Evolutionary conservation across 768 basidiomycete genomes (phyloP), one percentile per base, ranked within the genome.

Genomic region (Auricularia heimuer): DNA sequence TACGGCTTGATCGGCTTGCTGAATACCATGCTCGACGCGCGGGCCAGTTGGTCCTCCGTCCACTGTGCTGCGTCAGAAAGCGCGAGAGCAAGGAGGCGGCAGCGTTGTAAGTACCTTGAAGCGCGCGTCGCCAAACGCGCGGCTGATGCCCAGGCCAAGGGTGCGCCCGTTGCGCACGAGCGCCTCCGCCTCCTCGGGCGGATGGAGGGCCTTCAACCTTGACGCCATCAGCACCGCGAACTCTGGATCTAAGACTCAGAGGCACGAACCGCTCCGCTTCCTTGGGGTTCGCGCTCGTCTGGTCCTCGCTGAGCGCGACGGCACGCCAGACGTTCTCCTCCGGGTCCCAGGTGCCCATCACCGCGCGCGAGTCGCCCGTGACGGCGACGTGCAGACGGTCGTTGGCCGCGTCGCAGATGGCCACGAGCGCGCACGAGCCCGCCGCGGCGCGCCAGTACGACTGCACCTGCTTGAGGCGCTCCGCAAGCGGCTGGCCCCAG

Each of bases 291-390:
- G 68, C n/a, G 12, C 73, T 74, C 33, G 72, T 73, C 63, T 81
- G 79, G 45, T 80, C 79, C 6, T 71, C 65, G 24, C 78, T 74
- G 64, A 82, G 75, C 21, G 77, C 72, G 73, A 96, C 61, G 77
- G 77, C 1, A 77, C 76, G 35, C 76, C 75, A 68, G 78, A 83
- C 21, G 64, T 61, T 7, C 77, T 76, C 47, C 74, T 65, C 29
- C 68, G 66, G 47, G 65, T 63, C 1, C 75, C 77, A 34, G 82
- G 73, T 83, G 0, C 82, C 83, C 11, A 82, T 73, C 2, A 83
- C 74, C 2, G 82, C 82, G 47, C 81, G 79, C 4, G 77, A 80
- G 66, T 82, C 80, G 0, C 82, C 82, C 0, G 79, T 79, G 33
- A 79, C 69, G 1, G 81, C 79, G 18, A 82, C 72, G 65, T 77